Base-by-base conservation (phyloP, 176 grass and related monocot species). In the Oryza coarctata region DNA sequence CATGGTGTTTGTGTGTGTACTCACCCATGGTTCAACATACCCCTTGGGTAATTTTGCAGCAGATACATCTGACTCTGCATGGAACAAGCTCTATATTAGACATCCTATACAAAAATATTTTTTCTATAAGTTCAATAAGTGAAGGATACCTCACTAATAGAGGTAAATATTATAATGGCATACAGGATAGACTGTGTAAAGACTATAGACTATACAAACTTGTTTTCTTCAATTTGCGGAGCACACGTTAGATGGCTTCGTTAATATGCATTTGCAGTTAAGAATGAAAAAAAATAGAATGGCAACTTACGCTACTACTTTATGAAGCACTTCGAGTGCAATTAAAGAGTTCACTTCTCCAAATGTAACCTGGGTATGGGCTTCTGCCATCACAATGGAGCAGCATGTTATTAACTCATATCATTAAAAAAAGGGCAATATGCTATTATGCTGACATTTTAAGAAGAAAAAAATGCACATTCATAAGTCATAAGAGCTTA, bases 331-430 rank as follows among this genome's bases (percentile, higher is more conserved):
- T 31, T 55, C 29, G 58, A 73, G 30, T 73, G 67, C 39, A 49
- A 39, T 6, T 57, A 79, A 74, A 78, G 86, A 52, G 65, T 73
- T 78, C 84, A 63, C 78, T 52, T 32, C 49, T 72, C 90, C 89
- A 85, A 91, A 91, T 83, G 86, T 32, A 66, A 91, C 85, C 70
- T 88, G 66, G 22, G 83, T 41, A 23, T 9, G 47, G 25, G 27
- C 57, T 52, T 71, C 89, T 91, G 39, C 62, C 14, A 43, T 74
- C 49, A 36, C 3, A 49, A 77, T 71, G 22, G 5, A 74, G 45
- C 9, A 18, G 7, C 36, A 34, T 41, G 29, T 45, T 23, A 40
- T 38, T 26, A 72, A 9, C 3, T 7, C 15, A 74, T 29, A 14
- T 2, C 83, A 63, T 52, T 23, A 34, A 23, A 68, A 69, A 28